Conservation (phyloP, 441 rosid species). For the Adansonia gregorii region DNA sequence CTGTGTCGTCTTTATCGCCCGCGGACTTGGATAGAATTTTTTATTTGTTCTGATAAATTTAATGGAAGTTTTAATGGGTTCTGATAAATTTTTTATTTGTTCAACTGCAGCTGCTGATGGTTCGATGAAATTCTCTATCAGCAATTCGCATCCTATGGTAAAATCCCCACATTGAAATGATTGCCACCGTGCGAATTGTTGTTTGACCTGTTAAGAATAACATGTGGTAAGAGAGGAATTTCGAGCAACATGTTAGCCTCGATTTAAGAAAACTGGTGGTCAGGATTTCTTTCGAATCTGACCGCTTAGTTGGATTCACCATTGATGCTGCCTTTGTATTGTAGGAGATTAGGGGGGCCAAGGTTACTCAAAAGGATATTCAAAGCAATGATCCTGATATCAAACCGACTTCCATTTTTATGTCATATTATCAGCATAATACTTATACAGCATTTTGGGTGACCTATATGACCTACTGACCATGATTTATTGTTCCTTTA, state of each 20-base stretch:
- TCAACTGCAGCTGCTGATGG: no score
- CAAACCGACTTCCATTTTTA: neutral
- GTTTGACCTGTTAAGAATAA: no score
- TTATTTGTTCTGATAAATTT: no score
- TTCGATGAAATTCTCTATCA: no score
- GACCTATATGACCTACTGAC: no score
- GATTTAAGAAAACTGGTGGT: neutral
- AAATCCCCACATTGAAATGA: neutral
- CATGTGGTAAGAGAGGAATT: neutral
- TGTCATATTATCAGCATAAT: neutral
- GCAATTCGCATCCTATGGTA: neutral
- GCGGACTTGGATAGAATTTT: conserved; percentile 74
- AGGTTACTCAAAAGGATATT: neutral
- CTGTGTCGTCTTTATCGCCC: conserved; percentile 87
- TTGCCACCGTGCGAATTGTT: no score
- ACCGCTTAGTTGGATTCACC: neutral
- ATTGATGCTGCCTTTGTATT: neutral
- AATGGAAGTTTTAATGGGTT: no score
- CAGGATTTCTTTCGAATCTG: neutral
- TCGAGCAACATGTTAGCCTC: neutral
- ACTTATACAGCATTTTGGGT: neutral
- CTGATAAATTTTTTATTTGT: no score
- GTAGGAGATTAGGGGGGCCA: neutral
- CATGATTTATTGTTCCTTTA: no score
- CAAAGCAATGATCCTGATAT: neutral